A percentile compares a stretch with the other conserved stretches of the same genome.
phyloP scores from a whole-genome alignment of 192 early-diverging fungal species.

The Chytriomyces confervae region DNA sequence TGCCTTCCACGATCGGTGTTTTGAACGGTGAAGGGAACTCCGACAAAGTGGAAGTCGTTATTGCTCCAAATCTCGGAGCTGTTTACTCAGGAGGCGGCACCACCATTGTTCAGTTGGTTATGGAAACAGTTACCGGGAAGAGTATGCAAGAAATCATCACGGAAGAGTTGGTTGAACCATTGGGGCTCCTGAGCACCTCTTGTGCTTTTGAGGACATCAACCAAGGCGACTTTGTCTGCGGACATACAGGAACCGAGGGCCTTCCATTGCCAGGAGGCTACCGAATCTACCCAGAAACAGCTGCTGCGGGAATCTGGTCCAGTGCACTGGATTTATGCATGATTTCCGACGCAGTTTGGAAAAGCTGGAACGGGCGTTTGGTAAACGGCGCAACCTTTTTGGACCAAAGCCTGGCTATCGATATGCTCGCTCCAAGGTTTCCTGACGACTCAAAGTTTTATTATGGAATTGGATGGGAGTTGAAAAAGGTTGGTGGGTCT shows the following conservation, averaged over 20 bases:
- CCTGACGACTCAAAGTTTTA: not conserved
- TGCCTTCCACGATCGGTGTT: slow-evolving; percentile 28
- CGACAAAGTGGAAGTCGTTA: slow-evolving; percentile 20
- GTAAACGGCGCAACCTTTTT: not conserved
- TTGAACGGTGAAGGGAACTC: slow-evolving; percentile 35
- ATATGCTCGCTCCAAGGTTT: slow-evolving; percentile 1
- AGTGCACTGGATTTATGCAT: slow-evolving; percentile 35
- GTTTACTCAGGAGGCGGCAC: slow-evolving; percentile 44
- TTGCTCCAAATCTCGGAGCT: slow-evolving; percentile 16
- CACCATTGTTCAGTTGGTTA: slow-evolving; percentile 36
- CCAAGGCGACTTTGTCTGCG: slow-evolving; percentile 31
- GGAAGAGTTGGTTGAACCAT: slow-evolving; percentile 35
- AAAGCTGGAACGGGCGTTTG: not conserved
- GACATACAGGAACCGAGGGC: slow-evolving; percentile 22
- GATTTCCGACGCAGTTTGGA: slow-evolving; percentile 2
- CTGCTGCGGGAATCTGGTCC: slow-evolving; percentile 49
- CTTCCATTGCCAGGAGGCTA: slow-evolving; percentile 33
- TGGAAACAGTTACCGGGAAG: slow-evolving; percentile 43
- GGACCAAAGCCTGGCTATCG: not conserved
- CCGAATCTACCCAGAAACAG: slow-evolving; percentile 44
- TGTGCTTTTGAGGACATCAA: slow-evolving; percentile 26
- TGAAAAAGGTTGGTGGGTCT: not conserved
- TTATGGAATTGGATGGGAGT: slow-evolving; percentile 8
- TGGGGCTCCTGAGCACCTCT: slow-evolving; percentile 32
- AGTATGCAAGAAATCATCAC: slow-evolving; percentile 31